A percentile compares a stretch with the other conserved stretches of the same genome.
phyloP scores from a whole-genome alignment of 495 filamentous ascomycete genomes.

The Bacidia gigantensis region DNA sequence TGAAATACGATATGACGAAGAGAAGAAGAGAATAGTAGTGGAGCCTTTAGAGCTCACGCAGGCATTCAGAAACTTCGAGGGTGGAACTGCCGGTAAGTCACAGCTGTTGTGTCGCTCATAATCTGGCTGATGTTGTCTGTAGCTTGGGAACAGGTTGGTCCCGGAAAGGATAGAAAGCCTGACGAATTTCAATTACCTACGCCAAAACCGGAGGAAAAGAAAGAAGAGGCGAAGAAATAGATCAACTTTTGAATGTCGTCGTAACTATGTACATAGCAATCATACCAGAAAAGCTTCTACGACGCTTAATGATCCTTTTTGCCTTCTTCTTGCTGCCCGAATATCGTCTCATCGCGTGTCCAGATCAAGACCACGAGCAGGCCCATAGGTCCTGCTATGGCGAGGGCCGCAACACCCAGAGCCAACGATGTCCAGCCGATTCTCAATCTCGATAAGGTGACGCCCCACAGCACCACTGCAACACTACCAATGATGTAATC shows the following conservation, averaged over 20 bases:
- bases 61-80: constrained; percentile 98
- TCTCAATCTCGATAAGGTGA: constrained; percentile 24
- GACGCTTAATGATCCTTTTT: background rate
- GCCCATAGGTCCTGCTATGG: constrained; percentile 38
- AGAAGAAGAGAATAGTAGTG: constrained; percentile 98
- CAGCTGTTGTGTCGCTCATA: constrained; percentile 1
- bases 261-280: background rate
- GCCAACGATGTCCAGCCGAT: constrained; percentile 15
- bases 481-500: constrained; percentile 41
- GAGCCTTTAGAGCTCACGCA: constrained; percentile 96
- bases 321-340: background rate
- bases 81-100: constrained; percentile 41
- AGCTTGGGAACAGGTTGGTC: constrained; percentile 83
- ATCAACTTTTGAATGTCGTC: constrained; percentile 3
- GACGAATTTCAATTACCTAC: constrained; percentile 89
- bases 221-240: constrained; percentile 89
- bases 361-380: constrained; percentile 37
- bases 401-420: constrained; percentile 28
- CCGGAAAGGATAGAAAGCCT: constrained; percentile 65
- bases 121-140: background rate
- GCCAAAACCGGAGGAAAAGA: constrained; percentile 83
- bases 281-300: too few relatives aligned
- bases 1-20: constrained; percentile 93
- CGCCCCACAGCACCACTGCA: constrained; percentile 41
- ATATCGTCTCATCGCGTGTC: constrained; percentile 41